These are phyloP conservation scores for Clavulina sp. DNA, from an alignment of 768 basidiomycete genomes.

Conservation along the genomic window DNA sequence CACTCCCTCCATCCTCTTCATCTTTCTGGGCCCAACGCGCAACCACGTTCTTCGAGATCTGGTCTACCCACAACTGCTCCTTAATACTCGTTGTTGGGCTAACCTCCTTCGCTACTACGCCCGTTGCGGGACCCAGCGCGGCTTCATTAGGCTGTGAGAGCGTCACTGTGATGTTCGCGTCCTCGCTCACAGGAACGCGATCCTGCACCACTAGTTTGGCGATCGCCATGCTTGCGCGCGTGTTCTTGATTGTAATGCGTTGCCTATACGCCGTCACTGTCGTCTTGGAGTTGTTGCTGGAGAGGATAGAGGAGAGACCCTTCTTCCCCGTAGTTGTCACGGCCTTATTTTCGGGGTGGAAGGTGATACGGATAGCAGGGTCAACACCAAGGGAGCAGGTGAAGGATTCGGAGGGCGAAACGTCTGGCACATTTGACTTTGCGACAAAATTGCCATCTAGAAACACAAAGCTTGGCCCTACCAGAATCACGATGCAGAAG, in stretches of 20 bases:
- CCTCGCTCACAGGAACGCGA: conserved; percentile 11
- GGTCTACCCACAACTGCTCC: conserved; percentile 29
- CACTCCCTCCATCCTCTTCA: conserved; percentile 10
- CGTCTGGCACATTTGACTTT: conserved; percentile 10
- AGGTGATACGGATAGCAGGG: conserved; percentile 10
- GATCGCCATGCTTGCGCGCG: neutral
- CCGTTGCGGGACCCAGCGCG: neutral
- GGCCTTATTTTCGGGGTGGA: conserved; percentile 8
- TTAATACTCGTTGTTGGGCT: conserved; percentile 3
- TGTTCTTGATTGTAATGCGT: conserved; percentile 11
- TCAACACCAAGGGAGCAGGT: conserved; percentile 12
- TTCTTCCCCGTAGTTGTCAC: neutral
- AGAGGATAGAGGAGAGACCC: conserved; percentile 1
- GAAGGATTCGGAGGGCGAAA: conserved; percentile 10
- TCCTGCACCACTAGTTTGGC: conserved; percentile 3
- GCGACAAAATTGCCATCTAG: conserved; percentile 12
- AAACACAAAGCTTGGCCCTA: conserved; percentile 10
- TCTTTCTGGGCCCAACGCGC: conserved; percentile 21
- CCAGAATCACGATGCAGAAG: conserved; percentile 2
- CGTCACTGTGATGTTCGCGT: conserved; percentile 17
- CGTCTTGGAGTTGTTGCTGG: conserved; percentile 4
- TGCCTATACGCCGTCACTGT: conserved; percentile 9
- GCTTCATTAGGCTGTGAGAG: conserved; percentile 17
- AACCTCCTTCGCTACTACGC: neutral
- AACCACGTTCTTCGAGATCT: conserved; percentile 24